Conservation (phyloP, 176 grass and related monocot species). For the Chrysopogon serrulatus region DNA sequence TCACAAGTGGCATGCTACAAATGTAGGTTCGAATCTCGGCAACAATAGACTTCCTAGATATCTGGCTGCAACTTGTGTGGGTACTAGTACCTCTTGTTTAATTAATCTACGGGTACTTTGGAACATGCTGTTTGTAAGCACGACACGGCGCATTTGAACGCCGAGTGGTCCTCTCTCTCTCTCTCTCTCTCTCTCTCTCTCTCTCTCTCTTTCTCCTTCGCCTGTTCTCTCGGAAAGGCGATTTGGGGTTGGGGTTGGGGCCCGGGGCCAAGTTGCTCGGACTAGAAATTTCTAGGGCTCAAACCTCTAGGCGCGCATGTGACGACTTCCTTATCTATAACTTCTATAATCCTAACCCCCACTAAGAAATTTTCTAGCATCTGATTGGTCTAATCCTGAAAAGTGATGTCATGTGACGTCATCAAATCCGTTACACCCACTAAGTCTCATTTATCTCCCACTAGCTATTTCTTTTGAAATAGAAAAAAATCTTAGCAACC, state of each 20-base stretch:
- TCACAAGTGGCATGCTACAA: not conserved
- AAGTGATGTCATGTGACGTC: too few relatives aligned
- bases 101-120: not conserved
- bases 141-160: not conserved
- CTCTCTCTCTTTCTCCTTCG: too few relatives aligned
- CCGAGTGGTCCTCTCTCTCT: slow-evolving; percentile 1
- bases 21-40: not conserved
- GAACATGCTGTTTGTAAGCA: not conserved
- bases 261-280: slow-evolving; percentile 18
- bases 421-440: too few relatives aligned
- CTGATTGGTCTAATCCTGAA: too few relatives aligned
- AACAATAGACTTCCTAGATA: not conserved
- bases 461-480: too few relatives aligned
- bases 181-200: too few relatives aligned
- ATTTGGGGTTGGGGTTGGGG: too few relatives aligned
- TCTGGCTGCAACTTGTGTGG: not conserved
- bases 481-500: too few relatives aligned
- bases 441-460: too few relatives aligned
- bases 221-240: slow-evolving; percentile 23
- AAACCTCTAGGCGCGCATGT: slow-evolving; percentile 15
- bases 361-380: too few relatives aligned
- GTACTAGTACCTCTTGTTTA: not conserved
- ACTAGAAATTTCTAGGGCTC: not conserved
- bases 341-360: too few relatives aligned
- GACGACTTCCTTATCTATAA: not conserved